Conservation (phyloP, 2,329 filamentous ascomycete species). For the Didymella arachidicola region DNA sequence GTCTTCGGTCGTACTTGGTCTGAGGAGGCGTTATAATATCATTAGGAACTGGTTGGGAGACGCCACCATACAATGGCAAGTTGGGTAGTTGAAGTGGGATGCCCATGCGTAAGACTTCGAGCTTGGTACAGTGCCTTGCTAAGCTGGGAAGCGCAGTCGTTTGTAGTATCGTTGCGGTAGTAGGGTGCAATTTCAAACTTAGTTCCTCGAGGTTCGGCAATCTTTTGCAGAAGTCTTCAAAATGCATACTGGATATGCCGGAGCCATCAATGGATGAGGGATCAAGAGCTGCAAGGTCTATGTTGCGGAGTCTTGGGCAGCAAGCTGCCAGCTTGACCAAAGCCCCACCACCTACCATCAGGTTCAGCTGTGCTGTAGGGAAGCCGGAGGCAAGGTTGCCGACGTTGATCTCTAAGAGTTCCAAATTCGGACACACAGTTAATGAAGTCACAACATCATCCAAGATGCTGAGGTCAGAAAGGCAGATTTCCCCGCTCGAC, state of each 20-base stretch:
- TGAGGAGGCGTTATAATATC: conserved; percentile 22
- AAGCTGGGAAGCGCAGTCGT: conserved; percentile 39
- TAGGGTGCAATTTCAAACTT: conserved; percentile 40
- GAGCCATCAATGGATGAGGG: conserved; percentile 43
- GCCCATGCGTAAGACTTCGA: conserved; percentile 41
- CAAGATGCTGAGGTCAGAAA: conserved; percentile 31
- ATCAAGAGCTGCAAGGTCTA: conserved; percentile 38
- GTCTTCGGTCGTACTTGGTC: conserved; percentile 7
- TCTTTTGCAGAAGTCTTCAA: conserved; percentile 38
- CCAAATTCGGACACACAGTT: conserved; percentile 30
- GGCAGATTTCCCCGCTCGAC: conserved; percentile 24
- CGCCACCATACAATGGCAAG: conserved; percentile 21
- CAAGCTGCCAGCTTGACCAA: conserved; percentile 32
- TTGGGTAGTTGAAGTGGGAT: conserved; percentile 35
- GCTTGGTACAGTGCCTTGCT: conserved; percentile 33
- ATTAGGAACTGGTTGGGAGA: conserved; percentile 4
- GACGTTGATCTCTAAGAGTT: conserved; percentile 36
- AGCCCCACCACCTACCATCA: conserved; percentile 30
- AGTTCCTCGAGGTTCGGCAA: conserved; percentile 35
- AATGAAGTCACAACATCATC: conserved; percentile 33
- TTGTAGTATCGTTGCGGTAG: conserved; percentile 34
- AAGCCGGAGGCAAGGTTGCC: conserved; percentile 36
- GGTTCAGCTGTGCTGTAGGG: conserved; percentile 33
- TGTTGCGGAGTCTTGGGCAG: conserved; percentile 35
- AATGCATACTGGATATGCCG: conserved; percentile 34